Conservation (phyloP, 331 rosid genomes). For the Pyrus hybrid region DNA sequence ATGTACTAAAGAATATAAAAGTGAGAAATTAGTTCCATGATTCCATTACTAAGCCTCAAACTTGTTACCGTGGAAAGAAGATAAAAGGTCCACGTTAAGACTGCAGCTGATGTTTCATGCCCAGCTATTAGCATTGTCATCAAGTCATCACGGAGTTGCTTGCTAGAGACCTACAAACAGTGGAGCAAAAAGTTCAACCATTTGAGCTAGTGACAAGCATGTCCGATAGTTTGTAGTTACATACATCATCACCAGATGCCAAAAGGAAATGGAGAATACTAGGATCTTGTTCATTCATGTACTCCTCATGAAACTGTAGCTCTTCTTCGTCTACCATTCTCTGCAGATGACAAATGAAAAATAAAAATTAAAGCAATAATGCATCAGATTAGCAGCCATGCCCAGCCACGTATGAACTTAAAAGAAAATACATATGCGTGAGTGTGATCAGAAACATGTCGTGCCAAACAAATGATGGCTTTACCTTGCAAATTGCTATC, state of each 20-base stretch:
- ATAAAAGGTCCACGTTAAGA: conserved; percentile 94
- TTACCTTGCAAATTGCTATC: conserved; percentile 88
- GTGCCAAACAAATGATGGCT: conserved; percentile 14
- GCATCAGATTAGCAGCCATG: conserved; percentile 13
- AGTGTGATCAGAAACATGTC: neutral
- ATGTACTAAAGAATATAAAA: neutral
- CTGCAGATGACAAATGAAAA: conserved; percentile 40
- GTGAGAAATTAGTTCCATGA: neutral
- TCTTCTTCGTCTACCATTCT: conserved; percentile 98
- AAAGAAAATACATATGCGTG: neutral
- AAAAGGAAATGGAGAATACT: conserved; percentile 91
- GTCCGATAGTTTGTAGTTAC: neutral
- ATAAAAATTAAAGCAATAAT: neutral
- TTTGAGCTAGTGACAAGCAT: neutral
- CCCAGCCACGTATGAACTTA: neutral
- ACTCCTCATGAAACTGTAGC: conserved; percentile 91
- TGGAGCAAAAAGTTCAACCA: conserved; percentile 6
- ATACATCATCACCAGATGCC: conserved; percentile 96
- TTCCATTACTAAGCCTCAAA: neutral
- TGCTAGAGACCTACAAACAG: conserved; percentile 75
- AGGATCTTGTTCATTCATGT: conserved; percentile 93
- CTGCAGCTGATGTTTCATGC: conserved; percentile 98
- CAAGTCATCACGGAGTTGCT: conserved; percentile 98
- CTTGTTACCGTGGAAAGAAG: conserved; percentile 66
- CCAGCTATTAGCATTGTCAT: conserved; percentile 99